Conservation (phyloP, 257 asterid species). For the Solanum chmielewskii region DNA sequence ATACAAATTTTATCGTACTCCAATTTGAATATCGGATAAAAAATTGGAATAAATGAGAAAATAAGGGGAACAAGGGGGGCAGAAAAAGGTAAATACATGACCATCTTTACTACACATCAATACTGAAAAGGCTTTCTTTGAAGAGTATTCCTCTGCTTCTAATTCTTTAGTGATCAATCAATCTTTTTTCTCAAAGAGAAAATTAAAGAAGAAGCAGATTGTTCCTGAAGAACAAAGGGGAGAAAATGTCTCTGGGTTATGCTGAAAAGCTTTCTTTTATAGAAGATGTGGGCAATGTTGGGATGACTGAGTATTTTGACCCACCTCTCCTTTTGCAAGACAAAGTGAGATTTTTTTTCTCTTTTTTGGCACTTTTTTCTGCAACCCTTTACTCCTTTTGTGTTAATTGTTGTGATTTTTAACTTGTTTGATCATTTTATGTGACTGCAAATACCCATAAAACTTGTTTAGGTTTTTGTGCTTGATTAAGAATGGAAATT, state of each 20-base stretch:
- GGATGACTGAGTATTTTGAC: constrained; percentile 80
- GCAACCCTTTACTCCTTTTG: background rate
- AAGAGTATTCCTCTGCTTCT: background rate
- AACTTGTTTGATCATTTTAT: constrained; percentile 8
- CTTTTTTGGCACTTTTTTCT: background rate
- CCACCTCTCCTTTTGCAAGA: constrained; percentile 61
- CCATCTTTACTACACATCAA: background rate
- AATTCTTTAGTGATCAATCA: background rate
- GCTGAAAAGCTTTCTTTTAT: constrained; percentile 83
- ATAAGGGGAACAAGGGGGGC: background rate
- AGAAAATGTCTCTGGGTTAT: constrained; percentile 80
- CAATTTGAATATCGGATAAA: too few relatives aligned
- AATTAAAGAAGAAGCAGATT: background rate
- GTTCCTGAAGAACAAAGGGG: background rate
- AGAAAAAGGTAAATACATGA: background rate
- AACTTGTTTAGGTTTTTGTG: constrained; percentile 3
- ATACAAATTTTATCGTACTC: too few relatives aligned
- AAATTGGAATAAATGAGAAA: background rate
- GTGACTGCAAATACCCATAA: constrained; percentile 4
- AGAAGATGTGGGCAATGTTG: constrained; percentile 97
- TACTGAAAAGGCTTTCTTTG: background rate
- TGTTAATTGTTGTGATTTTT: background rate
- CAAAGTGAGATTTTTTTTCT: constrained; percentile 27
- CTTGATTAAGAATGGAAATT: background rate
- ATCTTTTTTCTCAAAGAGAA: background rate